Base-by-base conservation (phyloP, 2,329 filamentous ascomycete species). In the Trichoderma polysporum region DNA sequence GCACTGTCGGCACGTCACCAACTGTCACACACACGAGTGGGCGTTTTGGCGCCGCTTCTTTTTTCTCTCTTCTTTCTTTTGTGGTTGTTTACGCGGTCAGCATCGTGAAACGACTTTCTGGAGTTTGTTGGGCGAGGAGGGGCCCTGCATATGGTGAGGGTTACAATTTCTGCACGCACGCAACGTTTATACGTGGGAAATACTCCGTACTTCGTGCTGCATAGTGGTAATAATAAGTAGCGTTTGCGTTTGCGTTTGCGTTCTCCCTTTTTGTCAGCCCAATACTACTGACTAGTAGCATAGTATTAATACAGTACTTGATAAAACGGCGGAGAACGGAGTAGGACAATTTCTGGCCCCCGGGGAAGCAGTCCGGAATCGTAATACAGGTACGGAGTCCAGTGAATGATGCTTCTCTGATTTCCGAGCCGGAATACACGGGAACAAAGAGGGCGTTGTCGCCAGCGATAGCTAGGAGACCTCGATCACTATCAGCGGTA, bases 1-100 rank as follows among this genome's bases (percentile, higher is more conserved):
- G 54, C 50, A 57, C 54, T 56, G 53, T 67, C 50, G 66, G 59
- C 60, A 68, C 60, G 66, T 68, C 66, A 65, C 66, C 60, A 53
- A 54, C 52, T 25, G 60, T 64, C 60, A 64, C 60, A 56, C 60
- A 64, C 60, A 56, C 60, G 50, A 35, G 49, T 25, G 49, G 25
- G 60, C 37, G 12, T 29, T 52, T 17, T 31, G 47, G 13, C 6
- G 39, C 17, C 31, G 29, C 27, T 50, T n/a, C 8, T 37, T 33
- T 22, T 25, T 17, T 15, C 35, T 25, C 35, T 22, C 29, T 49
- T 60, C 22, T 9, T 27, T 7, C 17, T 22, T 35, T 19, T 12
- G 53, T 58, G 56, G 27, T 19, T 19, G 13, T 45, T 45, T 22
- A 7, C n/a, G 41, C 41, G 41, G 41, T 22, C 41, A 22, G n/a